Base-by-base conservation (phyloP, 345 rosid species). In the Populus davidiana region DNA sequence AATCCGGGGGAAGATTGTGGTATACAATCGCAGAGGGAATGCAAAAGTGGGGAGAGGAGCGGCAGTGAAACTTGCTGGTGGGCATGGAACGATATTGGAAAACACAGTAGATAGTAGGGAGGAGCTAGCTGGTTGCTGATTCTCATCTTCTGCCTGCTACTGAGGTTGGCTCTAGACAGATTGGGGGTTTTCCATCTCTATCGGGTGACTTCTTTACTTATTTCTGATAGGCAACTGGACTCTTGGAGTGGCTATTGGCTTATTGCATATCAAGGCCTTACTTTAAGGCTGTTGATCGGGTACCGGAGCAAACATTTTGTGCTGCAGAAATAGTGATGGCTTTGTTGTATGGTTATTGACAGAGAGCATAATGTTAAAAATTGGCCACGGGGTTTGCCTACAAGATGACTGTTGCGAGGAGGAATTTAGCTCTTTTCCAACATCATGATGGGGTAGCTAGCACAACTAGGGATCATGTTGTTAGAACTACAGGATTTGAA, bases 371-470 rank as follows among this genome's bases (percentile, higher is more conserved):
- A 64, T 91, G 98, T 77, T 97, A 90, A 82, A 96, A 90, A 78
- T 84, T 90, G 74, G 97, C 96, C 4, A 81, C 86, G 23, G 87
- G 93, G 31, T 92, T 88, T 79, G 83, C 93, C 6, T 88, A 88
- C 81, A 96, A 96, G 90, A 81, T 93, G 85, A 90, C 94, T 21
- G 97, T 97, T 80, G 98, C 99, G 3, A 88, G 98, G 89, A 88
- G 99, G 84, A 96, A 90, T 77, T 87, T 93, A 77, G 98, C 99
- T 83, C 97, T 96, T 70, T 96, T 96, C 87, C 99, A 96, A 88
- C 99, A 96, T 84, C 99, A 96, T 77, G 99, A 96, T 80, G 99
- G 98, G 67, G 94, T 93, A 61, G 92, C 98, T 1, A 98, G 99
- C 61, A 96, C 98, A 35, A 97, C 97, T 18, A 91, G 86, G 85